Evolutionary conservation across 768 basidiomycete genomes (phyloP).

Genomic region (Auricularia auricula-judae): DNA sequence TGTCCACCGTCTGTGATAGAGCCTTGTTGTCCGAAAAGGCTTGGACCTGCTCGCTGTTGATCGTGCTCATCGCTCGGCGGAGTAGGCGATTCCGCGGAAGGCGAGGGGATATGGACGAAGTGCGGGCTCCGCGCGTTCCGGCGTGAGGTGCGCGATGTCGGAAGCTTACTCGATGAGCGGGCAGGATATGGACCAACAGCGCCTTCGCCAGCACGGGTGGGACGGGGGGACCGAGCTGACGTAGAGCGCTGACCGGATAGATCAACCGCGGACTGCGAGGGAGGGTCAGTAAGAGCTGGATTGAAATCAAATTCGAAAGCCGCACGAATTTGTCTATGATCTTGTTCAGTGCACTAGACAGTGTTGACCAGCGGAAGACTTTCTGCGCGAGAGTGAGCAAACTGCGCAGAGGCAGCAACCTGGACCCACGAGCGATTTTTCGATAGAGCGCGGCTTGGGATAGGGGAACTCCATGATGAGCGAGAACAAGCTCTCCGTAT

Average conservation of each 20-base stretch:
- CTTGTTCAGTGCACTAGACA: constrained; percentile 66
- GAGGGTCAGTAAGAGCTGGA: not conserved
- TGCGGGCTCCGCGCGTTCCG: not conserved
- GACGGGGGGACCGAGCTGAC: not conserved
- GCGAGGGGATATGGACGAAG: not conserved
- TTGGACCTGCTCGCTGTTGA: not conserved
- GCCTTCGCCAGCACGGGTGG: not conserved
- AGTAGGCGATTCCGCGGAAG: not conserved
- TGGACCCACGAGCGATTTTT: constrained; percentile 62
- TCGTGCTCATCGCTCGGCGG: not conserved
- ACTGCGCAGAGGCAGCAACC: constrained; percentile 36
- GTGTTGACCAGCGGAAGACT: constrained; percentile 64
- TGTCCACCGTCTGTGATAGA: too few relatives aligned
- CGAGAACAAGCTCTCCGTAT: constrained; percentile 82
- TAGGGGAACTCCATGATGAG: constrained; percentile 92
- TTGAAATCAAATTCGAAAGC: constrained; percentile 5
- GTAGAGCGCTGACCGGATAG: not conserved
- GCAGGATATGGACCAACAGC: not conserved
- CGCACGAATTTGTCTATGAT: constrained; percentile 78
- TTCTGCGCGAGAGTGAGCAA: constrained; percentile 33
- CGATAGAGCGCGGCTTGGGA: constrained; percentile 92
- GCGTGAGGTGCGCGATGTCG: not conserved
- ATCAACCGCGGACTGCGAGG: not conserved
- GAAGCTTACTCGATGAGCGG: not conserved
- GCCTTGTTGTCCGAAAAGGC: too few relatives aligned